These are phyloP conservation scores for Mortierella sp. DNA, from an alignment of 371 early-diverging fungal genomes.

Conservation along the genomic window DNA sequence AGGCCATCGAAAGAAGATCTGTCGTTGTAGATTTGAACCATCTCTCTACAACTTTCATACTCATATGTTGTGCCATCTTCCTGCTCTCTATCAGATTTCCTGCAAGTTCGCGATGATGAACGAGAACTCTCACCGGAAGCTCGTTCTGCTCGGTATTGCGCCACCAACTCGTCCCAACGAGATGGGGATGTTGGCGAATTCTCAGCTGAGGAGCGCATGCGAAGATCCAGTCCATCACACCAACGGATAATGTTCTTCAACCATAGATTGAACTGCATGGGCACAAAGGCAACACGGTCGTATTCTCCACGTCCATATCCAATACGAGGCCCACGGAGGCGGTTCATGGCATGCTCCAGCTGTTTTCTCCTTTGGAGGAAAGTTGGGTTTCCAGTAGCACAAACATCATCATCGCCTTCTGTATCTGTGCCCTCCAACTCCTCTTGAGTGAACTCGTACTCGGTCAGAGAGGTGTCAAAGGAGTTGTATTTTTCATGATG, in stretches of 20 bases:
- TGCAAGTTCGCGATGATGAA: not conserved
- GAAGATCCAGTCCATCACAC: constrained; percentile 59
- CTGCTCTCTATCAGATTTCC: constrained; percentile 4
- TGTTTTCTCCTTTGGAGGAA: constrained; percentile 15
- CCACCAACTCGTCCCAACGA: constrained; percentile 44
- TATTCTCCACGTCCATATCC: constrained; percentile 50
- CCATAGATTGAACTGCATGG: constrained; percentile 54
- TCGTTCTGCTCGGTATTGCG: constrained; percentile 17
- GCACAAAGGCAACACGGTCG: constrained; percentile 53
- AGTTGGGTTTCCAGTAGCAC: not conserved
- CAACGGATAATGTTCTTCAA: constrained; percentile 43
- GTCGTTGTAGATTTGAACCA: constrained; percentile 16
- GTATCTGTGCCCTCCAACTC: constrained; percentile 12
- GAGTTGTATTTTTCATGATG: constrained; percentile 41
- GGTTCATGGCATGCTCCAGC: constrained; percentile 30
- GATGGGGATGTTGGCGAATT: not conserved
- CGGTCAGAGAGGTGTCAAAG: constrained; percentile 21
- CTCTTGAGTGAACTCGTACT: constrained; percentile 25
- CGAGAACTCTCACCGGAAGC: not conserved
- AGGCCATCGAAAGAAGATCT: too few species aligned
- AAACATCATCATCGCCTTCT: constrained; percentile 13
- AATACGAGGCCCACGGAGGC: constrained; percentile 48
- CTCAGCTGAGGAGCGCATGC: constrained; percentile 31
- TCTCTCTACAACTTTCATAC: not conserved
- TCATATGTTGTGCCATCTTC: constrained; percentile 17